Base-by-base conservation (phyloP, 2,329 filamentous ascomycete genomes). In the Alternaria brassicae region DNA sequence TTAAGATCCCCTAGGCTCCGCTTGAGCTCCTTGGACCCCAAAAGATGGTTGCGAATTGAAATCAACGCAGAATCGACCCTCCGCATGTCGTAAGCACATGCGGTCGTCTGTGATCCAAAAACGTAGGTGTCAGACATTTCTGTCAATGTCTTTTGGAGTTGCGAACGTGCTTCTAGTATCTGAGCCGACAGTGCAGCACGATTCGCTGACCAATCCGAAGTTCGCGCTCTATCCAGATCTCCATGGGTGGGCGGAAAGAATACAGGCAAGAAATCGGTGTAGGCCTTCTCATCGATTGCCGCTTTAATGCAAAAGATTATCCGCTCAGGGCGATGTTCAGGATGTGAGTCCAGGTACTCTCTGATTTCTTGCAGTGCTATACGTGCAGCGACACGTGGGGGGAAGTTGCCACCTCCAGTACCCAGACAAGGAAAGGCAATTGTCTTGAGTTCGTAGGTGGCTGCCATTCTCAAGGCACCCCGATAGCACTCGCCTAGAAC, bases 381-480 rank as follows among this genome's bases (percentile, higher is more conserved):
- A 32, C 70, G 64, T 21, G 75, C 72, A 27, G 76, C 75, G 5
- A 70, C 58, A 10, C 68, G 61, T 30, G 71, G 50, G n/a, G 73
- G 71, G 42, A 76, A 75, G 1, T 70, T 72, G 36, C 66, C 67
- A 6, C 74, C 73, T 10, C 75, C 75, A 9, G 70, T 65, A 15
- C 68, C 73, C 3, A 78, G 40, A 41, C 70, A 72, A 21, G 75
- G 75, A 55, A 78, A 77, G 0, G 74, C 76, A 12, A 78, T 60
- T 1, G 68, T 75, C 34, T 71, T 73, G 40, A 77, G 47, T 2
- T 60, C 53, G 13, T 67, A 47, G 2, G 62, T 50, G 7, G 61
- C 56, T 4, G 74, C 75, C 15, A 67, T 53, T 25, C 58, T 64
- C 13, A 78, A 61, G 15, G 62, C 62, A 51, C 56, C 69, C 7